phyloP scores from a whole-genome alignment of 148 eudicot species.

The Bassia scoparia region DNA sequence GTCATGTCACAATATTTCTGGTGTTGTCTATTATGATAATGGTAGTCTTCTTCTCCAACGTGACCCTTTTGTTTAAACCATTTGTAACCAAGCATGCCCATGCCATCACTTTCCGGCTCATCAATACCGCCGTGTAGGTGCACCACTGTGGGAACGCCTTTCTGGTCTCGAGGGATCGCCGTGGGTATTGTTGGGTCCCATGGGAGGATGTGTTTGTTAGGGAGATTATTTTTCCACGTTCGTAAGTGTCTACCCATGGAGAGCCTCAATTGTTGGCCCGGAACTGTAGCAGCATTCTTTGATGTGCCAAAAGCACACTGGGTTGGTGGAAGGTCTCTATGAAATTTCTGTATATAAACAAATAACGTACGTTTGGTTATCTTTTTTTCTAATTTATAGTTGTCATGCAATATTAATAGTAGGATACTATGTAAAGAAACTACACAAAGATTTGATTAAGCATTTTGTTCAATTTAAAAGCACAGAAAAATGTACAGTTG shows the following conservation, averaged over 20 bases:
- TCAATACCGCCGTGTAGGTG: constrained; percentile 83
- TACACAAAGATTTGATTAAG: no score
- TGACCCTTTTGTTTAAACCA: constrained; percentile 45
- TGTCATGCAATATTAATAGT: no score
- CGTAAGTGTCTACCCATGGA: constrained; percentile 51
- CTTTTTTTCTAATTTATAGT: no score
- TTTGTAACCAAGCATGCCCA: constrained; percentile 66
- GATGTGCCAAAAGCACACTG: constrained; percentile 72
- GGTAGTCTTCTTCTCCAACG: constrained; percentile 55
- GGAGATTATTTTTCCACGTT: constrained; percentile 71
- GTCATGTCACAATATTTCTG: constrained; percentile 79
- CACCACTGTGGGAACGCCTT: constrained; percentile 75
- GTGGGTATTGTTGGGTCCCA: constrained; percentile 85
- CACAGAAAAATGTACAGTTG: no score
- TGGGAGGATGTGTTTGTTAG: constrained; percentile 70
- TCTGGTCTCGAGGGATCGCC: constrained; percentile 42
- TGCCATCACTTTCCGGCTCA: constrained; percentile 74
- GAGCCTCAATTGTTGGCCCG: constrained; percentile 81
- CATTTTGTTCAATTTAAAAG: no score
- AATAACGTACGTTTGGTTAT: no score
- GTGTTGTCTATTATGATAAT: constrained; percentile 63
- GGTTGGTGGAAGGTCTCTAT: constrained; percentile 66
- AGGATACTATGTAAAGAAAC: no score
- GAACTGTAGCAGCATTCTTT: constrained; percentile 47
- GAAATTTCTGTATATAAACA: constrained; percentile 70